Percentiles rank a stretch among this genome's conserved stretches.
These are phyloP conservation scores for Trichoderma brevicompactum DNA, from an alignment of 2,329 filamentous ascomycete species.

Conservation along the genomic window DNA sequence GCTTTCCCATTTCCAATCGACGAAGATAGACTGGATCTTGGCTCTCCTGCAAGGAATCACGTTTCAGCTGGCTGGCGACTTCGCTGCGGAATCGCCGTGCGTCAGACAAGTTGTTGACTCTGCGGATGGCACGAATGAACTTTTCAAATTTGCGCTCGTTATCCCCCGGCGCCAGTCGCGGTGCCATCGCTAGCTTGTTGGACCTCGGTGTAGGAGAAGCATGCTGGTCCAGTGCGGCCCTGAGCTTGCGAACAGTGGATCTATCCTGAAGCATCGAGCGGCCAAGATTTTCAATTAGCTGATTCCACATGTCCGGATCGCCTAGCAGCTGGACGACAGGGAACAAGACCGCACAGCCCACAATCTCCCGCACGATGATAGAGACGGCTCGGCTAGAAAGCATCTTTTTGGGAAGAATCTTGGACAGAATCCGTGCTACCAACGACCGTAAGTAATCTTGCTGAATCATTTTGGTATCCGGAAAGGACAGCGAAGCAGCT, in stretches of 20 bases:
- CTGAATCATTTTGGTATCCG: slow-evolving; percentile 81
- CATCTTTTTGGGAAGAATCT: slow-evolving; percentile 73
- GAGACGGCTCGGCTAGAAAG: slow-evolving; percentile 80
- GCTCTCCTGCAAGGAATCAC: slow-evolving; percentile 75
- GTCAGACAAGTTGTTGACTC: slow-evolving; percentile 89
- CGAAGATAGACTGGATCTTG: slow-evolving; percentile 87
- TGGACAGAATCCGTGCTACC: slow-evolving; percentile 72
- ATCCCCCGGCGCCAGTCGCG: slow-evolving; percentile 78
- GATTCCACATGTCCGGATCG: slow-evolving; percentile 97
- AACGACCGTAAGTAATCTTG: slow-evolving; percentile 85
- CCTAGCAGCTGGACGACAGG: slow-evolving; percentile 79
- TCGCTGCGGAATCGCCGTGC: slow-evolving; percentile 91
- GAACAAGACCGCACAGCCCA: slow-evolving; percentile 87
- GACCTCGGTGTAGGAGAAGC: slow-evolving; percentile 76
- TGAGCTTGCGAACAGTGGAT: slow-evolving; percentile 89
- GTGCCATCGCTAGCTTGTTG: slow-evolving; percentile 70
- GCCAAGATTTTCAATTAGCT: slow-evolving; percentile 87
- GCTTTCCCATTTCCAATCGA: slow-evolving; percentile 88
- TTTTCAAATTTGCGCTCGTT: slow-evolving; percentile 92
- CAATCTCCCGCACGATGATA: slow-evolving; percentile 82
- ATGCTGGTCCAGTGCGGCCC: slow-evolving; percentile 91
- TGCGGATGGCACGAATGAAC: slow-evolving; percentile 86
- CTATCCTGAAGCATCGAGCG: slow-evolving; percentile 89
- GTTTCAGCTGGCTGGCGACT: slow-evolving; percentile 87
- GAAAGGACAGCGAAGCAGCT: slow-evolving; percentile 80